Conservation (phyloP, 148 eudicot genomes). For the Rhododendron henanense region DNA sequence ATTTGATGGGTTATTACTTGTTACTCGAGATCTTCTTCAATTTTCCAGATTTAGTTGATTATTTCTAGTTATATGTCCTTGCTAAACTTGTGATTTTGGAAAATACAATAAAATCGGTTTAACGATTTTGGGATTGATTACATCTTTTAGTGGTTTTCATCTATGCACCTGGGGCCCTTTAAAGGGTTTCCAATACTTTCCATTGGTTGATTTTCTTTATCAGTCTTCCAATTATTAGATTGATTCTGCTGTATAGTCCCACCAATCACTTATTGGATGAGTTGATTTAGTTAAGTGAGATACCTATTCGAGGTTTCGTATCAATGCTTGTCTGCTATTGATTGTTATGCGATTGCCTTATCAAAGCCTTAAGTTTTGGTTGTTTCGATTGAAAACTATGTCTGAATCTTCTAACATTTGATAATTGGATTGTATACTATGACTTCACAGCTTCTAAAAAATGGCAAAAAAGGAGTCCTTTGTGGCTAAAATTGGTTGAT, state of each 20-base stretch:
- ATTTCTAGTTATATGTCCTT: background rate
- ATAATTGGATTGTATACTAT: background rate
- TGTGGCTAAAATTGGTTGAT: background rate
- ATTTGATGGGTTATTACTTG: background rate
- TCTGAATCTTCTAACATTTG: background rate
- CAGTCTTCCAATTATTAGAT: background rate
- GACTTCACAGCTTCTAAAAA: background rate
- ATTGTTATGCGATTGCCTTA: background rate
- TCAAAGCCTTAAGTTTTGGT: background rate
- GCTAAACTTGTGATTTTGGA: background rate
- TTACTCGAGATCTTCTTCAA: background rate
- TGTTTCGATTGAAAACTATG: background rate
- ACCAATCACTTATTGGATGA: background rate
- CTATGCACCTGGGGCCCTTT: background rate
- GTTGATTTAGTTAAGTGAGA: background rate
- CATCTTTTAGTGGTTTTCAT: background rate
- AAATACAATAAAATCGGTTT: background rate
- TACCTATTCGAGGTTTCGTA: background rate
- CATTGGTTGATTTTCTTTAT: background rate
- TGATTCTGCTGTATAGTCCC: background rate
- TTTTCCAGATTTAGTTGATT: constrained; percentile 13
- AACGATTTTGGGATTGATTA: background rate
- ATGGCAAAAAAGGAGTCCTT: background rate
- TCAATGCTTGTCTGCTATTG: background rate
- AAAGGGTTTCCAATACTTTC: background rate